Evolutionary conservation across 163 green algal genomes (phyloP).

Genomic region (Chlorella variabilis): DNA sequence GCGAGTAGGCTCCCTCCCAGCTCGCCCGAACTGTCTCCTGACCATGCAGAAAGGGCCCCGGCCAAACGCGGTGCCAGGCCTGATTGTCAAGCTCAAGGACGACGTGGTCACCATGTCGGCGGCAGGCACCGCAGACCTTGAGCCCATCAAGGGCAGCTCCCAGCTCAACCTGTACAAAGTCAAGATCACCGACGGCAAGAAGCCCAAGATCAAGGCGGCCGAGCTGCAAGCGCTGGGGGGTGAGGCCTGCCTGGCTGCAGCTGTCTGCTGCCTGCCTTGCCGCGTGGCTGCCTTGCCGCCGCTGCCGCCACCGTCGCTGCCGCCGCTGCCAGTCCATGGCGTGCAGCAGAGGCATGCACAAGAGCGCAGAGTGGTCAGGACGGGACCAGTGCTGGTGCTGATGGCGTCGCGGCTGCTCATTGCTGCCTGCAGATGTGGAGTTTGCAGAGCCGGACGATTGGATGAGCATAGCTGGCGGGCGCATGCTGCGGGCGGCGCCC

Average conservation of each 20-base stretch:
- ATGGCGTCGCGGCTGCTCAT: neutral
- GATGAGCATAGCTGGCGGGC: neutral
- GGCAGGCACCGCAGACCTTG: neutral
- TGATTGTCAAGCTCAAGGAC: constrained; percentile 6
- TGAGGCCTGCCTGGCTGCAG: neutral
- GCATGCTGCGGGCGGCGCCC: neutral
- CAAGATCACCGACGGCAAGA: neutral
- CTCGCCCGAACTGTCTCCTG: no score
- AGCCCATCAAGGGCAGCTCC: neutral
- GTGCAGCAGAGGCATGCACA: no score
- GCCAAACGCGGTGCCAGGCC: neutral
- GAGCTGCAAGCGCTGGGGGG: no score
- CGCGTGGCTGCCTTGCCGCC: no score
- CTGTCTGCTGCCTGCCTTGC: neutral
- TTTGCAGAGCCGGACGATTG: neutral
- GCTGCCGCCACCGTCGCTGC: no score
- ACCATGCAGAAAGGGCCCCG: neutral
- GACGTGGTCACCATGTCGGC: neutral
- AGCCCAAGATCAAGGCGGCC: neutral
- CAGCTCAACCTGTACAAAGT: constrained; percentile 9
- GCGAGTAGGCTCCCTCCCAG: no score
- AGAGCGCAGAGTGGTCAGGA: no score
- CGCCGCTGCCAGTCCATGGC: no score
- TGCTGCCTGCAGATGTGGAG: constrained; percentile 1
- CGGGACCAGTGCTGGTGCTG: neutral